A percentile compares a stretch with the other conserved stretches of the same genome.
Conservation (phyloP, 129 eudicot genomes). For the Centaurea solstitialis region DNA sequence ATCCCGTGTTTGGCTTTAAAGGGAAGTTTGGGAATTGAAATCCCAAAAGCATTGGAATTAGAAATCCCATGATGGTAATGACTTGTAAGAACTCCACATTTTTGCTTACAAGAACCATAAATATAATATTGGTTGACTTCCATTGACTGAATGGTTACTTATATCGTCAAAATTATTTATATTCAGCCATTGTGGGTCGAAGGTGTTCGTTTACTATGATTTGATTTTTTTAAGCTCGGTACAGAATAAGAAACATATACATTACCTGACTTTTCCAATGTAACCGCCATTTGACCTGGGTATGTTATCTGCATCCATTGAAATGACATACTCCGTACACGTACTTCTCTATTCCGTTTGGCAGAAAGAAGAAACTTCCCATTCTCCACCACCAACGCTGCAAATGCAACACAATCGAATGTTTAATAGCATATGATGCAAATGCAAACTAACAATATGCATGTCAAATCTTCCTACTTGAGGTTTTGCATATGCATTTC, state of each 20-base stretch:
- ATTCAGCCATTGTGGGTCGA: background rate
- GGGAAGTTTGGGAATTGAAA: too few species aligned
- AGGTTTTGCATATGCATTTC: too few species aligned
- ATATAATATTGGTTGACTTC: too few species aligned
- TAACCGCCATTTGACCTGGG: constrained; percentile 79
- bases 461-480: too few species aligned
- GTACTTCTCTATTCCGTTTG: constrained; percentile 78
- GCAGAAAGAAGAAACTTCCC: constrained; percentile 97
- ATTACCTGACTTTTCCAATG: constrained; percentile 82
- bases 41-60: too few species aligned
- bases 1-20: too few species aligned
- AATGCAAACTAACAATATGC: too few species aligned
- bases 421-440: background rate
- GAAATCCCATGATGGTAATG: too few species aligned
- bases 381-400: constrained; percentile 81
- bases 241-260: background rate
- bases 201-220: background rate
- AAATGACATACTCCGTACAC: constrained; percentile 86
- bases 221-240: background rate
- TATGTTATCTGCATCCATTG: constrained; percentile 81
- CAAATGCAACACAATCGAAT: constrained; percentile 9
- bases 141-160: background rate
- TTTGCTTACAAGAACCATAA: too few species aligned
- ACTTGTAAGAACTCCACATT: too few species aligned
- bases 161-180: background rate